phyloP scores from a whole-genome alignment of 169 alveolate species.

The Eimeria brunetti region DNA sequence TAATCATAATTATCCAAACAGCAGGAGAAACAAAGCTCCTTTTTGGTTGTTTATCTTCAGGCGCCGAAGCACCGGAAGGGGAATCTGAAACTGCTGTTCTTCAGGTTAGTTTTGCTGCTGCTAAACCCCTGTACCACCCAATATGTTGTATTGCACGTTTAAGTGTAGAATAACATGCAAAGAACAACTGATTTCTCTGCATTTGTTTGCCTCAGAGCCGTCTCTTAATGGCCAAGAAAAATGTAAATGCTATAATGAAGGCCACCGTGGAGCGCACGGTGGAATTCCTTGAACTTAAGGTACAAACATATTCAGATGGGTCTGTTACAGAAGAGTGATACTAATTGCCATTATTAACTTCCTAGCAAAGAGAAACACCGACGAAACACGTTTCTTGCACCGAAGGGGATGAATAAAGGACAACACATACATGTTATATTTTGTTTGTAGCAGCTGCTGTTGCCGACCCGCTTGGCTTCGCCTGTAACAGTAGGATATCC shows the following conservation, averaged over 20 bases:
- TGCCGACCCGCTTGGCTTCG: background rate
- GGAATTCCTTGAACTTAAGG: background rate
- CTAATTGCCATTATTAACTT: too few species aligned
- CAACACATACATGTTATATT: too few species aligned
- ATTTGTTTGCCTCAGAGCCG: constrained; percentile 11
- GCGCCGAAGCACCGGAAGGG: background rate
- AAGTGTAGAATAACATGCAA: background rate
- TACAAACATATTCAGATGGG: background rate
- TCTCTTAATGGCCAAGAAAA: constrained; percentile 20
- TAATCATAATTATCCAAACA: background rate
- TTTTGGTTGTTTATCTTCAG: background rate
- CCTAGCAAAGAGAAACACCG: background rate
- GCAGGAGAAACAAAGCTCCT: background rate
- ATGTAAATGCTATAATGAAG: background rate
- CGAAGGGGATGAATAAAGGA: too few species aligned
- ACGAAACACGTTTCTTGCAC: too few species aligned
- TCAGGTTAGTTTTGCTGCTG: background rate
- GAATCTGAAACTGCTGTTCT: background rate
- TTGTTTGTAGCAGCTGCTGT: background rate
- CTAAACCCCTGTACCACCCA: background rate
- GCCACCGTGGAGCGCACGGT: background rate
- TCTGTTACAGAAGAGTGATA: too few species aligned
- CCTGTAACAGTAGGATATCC: background rate
- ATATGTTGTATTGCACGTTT: background rate
- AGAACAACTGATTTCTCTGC: background rate